phyloP scores from a whole-genome alignment of 2,329 filamentous ascomycete genomes.

The Claviceps pazoutovae region DNA sequence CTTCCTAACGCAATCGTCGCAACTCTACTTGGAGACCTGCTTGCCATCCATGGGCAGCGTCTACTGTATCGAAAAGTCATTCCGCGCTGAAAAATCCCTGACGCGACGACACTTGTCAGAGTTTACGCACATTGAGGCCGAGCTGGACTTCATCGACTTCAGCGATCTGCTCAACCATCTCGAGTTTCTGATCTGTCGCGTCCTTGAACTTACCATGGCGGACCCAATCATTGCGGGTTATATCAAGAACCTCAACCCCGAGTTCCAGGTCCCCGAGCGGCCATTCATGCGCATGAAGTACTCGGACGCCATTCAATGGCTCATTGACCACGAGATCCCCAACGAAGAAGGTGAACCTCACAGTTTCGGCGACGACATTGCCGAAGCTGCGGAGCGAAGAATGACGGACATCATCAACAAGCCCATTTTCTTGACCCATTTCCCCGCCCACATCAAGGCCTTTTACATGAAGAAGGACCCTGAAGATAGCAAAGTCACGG shows the following conservation, averaged over 20 bases:
- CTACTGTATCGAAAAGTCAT: slow-evolving; percentile 97
- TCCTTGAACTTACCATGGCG: slow-evolving; percentile 62
- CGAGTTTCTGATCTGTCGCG: slow-evolving; percentile 74
- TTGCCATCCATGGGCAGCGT: slow-evolving; percentile 84
- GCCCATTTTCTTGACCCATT: slow-evolving; percentile 93
- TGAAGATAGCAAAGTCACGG: slow-evolving; percentile 69
- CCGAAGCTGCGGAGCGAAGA: slow-evolving; percentile 85
- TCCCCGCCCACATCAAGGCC: slow-evolving; percentile 93
- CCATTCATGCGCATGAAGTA: slow-evolving; percentile 96
- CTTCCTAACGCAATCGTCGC: slow-evolving; percentile 91
- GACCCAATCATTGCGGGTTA: slow-evolving; percentile 59
- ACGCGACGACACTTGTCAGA: slow-evolving; percentile 90
- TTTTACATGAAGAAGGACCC: slow-evolving; percentile 97
- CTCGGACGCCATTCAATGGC: slow-evolving; percentile 85
- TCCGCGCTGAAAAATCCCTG: slow-evolving; percentile 92
- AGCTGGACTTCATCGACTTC: slow-evolving; percentile 92
- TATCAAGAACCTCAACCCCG: slow-evolving; percentile 81
- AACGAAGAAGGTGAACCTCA: slow-evolving; percentile 90
- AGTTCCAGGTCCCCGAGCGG: slow-evolving; percentile 65
- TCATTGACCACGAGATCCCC: slow-evolving; percentile 73
- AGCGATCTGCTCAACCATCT: slow-evolving; percentile 76
- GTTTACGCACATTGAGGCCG: slow-evolving; percentile 93
- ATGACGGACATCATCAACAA: slow-evolving; percentile 97
- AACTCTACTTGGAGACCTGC: slow-evolving; percentile 93
- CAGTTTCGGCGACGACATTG: slow-evolving; percentile 91